Conservation (phyloP, 2,329 filamentous ascomycete species). For the Coniochaeta sp. region DNA sequence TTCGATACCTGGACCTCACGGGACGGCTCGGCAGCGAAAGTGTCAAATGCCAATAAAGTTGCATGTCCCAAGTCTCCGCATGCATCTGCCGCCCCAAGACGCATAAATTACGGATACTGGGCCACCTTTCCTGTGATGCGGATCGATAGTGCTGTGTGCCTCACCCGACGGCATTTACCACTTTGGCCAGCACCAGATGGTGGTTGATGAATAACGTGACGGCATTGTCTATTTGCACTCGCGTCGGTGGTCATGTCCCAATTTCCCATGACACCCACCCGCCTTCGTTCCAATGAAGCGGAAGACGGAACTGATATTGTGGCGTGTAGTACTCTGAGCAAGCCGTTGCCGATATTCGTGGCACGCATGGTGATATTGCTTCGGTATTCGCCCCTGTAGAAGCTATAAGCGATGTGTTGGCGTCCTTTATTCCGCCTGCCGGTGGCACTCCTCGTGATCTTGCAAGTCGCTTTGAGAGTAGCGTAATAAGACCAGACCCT, state of each 20-base stretch:
- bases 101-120: background rate
- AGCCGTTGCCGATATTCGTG: background rate
- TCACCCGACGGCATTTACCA: background rate
- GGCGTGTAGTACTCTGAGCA: background rate
- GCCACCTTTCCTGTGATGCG: too few species aligned
- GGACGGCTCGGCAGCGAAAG: background rate
- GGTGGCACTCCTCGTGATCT: too few species aligned
- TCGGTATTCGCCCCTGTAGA: conserved; percentile 18
- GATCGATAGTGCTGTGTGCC: background rate
- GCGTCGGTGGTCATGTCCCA: too few species aligned
- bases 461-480: too few species aligned
- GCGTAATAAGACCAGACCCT: too few species aligned
- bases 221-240: too few species aligned
- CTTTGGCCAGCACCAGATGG: background rate
- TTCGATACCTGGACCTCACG: background rate
- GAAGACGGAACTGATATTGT: background rate
- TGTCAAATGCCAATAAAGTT: background rate
- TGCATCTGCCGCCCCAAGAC: background rate
- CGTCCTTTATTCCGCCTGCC: conserved; percentile 5
- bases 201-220: too few species aligned
- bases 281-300: too few species aligned
- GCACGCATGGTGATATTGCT: conserved; percentile 13
- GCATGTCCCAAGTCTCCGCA: background rate
- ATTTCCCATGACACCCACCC: too few species aligned
- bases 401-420: conserved; percentile 4